Evolutionary conservation across 2,329 filamentous ascomycete genomes (phyloP), one percentile per base, ranked within the genome.

Genomic region (Biscogniauxia marginata): DNA sequence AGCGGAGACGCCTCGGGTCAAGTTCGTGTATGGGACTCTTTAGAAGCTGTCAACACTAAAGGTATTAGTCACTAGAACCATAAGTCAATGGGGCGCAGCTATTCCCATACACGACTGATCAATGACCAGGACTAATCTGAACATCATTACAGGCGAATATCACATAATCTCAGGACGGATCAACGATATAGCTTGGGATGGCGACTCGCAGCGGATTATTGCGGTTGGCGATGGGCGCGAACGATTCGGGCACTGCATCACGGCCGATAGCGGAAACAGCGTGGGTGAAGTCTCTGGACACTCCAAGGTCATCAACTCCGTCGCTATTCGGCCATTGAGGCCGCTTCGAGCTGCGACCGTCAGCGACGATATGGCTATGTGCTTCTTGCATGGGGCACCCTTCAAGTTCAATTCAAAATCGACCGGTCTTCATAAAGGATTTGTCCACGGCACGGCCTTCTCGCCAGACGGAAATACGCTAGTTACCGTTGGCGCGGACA

Each of bases 141-240:
- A 11, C 18, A 20, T 44, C 16, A 34, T 45, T 19, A 34, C 60
- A 82, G 82, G 93, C 64, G 93, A 98, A 74, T 98, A 96, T 75
- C 84, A 86, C 70, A 97, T 98, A 75, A 93, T 98, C 68, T 92
- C 90, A 30, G 95, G 95, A 11, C 88, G 91, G 53, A 93, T 99
- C 76, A 96, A 96, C 71, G 95, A 99, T 72, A 85, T 99, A 63
- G 93, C 92, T 1, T 99, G 95, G 93, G 95, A 98, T 69, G 93
- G 93, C 55, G 95, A 99, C 75, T 96, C 90, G 59, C 93, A 97
- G 78, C 88, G 95, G 50, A 88, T 99, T 70, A 97, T 98, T 68
- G 95, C 93, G 3, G 93, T 99, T 4, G 95, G 95, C 46, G 90
- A 98, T 66, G 95, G 95, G 51, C 93, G 93, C 70, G 92, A 98